Evolutionary conservation across 2,329 filamentous ascomycete species (phyloP).

Genomic region (Trichophyton rubrum): DNA sequence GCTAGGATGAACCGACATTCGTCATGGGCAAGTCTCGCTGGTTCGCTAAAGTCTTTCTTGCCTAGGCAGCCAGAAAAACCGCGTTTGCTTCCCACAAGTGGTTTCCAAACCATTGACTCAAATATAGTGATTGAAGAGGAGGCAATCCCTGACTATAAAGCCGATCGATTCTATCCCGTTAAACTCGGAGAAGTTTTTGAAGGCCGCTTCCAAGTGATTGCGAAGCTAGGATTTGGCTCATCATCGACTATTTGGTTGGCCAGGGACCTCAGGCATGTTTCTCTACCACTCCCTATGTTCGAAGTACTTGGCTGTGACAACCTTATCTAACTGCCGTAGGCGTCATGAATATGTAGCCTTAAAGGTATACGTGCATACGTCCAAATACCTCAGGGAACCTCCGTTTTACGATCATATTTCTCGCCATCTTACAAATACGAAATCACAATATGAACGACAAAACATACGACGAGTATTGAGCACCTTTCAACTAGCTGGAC

Average conservation of each 20-base stretch:
- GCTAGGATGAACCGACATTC: too few relatives aligned
- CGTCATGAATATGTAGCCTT: conserved; percentile 12
- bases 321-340: not conserved
- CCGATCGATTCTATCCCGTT: conserved; percentile 19
- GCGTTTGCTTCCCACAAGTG: conserved; percentile 9
- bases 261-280: conserved; percentile 16
- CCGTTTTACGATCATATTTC: conserved; percentile 19
- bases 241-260: conserved; percentile 22
- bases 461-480: conserved; percentile 22
- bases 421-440: conserved; percentile 10
- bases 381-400: conserved; percentile 18
- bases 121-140: conserved; percentile 17
- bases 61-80: not conserved
- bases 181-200: conserved; percentile 18
- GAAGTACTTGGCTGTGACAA: too few relatives aligned
- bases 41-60: not conserved
- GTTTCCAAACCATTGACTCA: conserved; percentile 11
- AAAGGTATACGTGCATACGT: conserved; percentile 18
- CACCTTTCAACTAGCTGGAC: conserved; percentile 22
- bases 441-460: conserved; percentile 15
- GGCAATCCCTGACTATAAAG: conserved; percentile 16
- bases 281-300: too few relatives aligned
- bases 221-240: conserved; percentile 22
- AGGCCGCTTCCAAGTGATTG: conserved; percentile 18
- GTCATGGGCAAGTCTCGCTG: too few relatives aligned